phyloP scores from a whole-genome alignment of 805 yeast species.

The Cyberlindnera xishuangbannaensis region DNA sequence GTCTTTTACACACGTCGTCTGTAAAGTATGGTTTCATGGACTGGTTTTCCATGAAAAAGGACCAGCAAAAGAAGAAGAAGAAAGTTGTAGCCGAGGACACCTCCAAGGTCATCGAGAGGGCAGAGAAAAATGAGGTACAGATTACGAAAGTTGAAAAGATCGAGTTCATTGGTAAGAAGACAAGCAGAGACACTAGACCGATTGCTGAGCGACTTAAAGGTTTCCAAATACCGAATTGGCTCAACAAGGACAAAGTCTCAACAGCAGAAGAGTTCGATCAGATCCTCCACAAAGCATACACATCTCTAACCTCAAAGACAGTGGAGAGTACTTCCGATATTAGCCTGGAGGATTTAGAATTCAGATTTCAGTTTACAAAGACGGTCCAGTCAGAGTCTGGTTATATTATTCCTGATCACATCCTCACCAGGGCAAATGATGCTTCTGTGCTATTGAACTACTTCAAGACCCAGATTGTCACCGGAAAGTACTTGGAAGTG shows the following conservation, averaged over 20 bases:
- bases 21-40: conserved; percentile 30
- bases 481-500: conserved; percentile 22
- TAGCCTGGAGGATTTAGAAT: conserved; percentile 23
- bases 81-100: conserved; percentile 20
- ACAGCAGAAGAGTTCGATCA: conserved; percentile 24
- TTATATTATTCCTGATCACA: conserved; percentile 32
- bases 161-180: conserved; percentile 24
- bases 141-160: conserved; percentile 18
- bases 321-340: conserved; percentile 12
- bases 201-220: conserved; percentile 19
- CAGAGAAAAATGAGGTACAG: conserved; percentile 28
- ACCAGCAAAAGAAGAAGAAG: conserved; percentile 19
- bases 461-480: conserved; percentile 24
- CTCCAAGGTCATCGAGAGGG: conserved; percentile 30
- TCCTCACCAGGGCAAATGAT: conserved; percentile 27
- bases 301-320: conserved; percentile 9
- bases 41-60: conserved; percentile 33
- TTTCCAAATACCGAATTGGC: conserved; percentile 32
- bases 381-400: conserved; percentile 33
- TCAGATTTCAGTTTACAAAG: conserved; percentile 32
- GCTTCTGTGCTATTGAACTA: conserved; percentile 26
- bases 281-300: conserved; percentile 17
- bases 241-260: conserved; percentile 21
- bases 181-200: conserved; percentile 3
- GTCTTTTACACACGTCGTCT: conserved; percentile 23